Evolutionary conservation across 2,329 filamentous ascomycete genomes (phyloP).

Genomic region (Ophiostoma perfectum): DNA sequence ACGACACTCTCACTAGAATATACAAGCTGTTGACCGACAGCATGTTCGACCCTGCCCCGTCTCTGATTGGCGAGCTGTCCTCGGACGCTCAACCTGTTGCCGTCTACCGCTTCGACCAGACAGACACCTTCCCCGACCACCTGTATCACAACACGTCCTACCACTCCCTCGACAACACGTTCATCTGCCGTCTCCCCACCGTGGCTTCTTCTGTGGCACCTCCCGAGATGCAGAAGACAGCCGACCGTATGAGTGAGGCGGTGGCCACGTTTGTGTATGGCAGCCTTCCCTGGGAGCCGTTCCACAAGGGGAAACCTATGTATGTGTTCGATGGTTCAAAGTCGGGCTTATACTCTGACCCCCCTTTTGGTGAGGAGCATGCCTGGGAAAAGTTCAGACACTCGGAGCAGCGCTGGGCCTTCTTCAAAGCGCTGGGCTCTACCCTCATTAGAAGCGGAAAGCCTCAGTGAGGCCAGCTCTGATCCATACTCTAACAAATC

Average conservation of each 20-base stretch:
- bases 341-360: neutral
- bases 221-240: neutral
- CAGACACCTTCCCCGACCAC: neutral
- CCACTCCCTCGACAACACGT: conserved; percentile 6
- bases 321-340: conserved; percentile 5
- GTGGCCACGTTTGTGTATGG: conserved; percentile 6
- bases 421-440: neutral
- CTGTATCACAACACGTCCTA: conserved; percentile 5
- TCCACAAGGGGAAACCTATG: neutral
- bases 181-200: conserved; percentile 9
- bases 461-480: neutral
- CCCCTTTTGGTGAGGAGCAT: conserved; percentile 3
- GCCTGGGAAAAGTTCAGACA: neutral
- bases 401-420: neutral
- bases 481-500: neutral
- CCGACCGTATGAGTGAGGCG: neutral
- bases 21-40: neutral
- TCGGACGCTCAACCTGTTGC: conserved; percentile 3
- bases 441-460: neutral
- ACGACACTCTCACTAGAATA: neutral
- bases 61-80: neutral
- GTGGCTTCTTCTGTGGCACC: conserved; percentile 2
- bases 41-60: neutral
- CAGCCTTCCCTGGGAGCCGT: conserved; percentile 9
- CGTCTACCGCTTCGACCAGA: conserved; percentile 16